These are phyloP conservation scores for Dryas octopetala DNA, from an alignment of 306 rosid genomes.

Conservation along the genomic window DNA sequence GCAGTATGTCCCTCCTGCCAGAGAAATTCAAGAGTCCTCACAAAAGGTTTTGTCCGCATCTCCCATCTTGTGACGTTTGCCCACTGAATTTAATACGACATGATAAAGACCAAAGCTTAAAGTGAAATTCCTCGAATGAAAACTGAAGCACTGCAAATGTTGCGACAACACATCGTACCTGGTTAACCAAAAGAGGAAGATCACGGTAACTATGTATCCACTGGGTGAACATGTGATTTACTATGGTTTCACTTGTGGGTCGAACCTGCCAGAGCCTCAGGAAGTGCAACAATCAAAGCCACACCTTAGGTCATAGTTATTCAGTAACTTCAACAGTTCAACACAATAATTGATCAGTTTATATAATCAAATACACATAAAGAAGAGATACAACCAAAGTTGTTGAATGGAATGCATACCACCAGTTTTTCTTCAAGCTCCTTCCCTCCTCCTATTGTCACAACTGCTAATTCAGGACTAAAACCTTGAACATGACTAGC, in stretches of 20 bases:
- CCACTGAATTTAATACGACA: slow-evolving; percentile 61
- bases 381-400: neutral
- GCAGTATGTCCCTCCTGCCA: slow-evolving; percentile 98
- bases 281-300: slow-evolving; percentile 77
- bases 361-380: slow-evolving; percentile 5
- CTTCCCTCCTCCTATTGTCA: slow-evolving; percentile 92
- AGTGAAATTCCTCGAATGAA: slow-evolving; percentile 1
- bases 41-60: slow-evolving; percentile 90
- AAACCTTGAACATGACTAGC: slow-evolving; percentile 97
- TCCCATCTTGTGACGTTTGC: slow-evolving; percentile 99
- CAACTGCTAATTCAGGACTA: slow-evolving; percentile 88
- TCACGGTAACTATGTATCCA: slow-evolving; percentile 98
- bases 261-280: slow-evolving; percentile 98
- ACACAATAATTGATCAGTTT: neutral
- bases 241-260: slow-evolving; percentile 93
- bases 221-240: slow-evolving; percentile 96
- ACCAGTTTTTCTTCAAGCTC: slow-evolving; percentile 94
- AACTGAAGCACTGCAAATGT: neutral
- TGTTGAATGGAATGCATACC: slow-evolving; percentile 36
- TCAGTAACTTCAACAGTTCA: slow-evolving; percentile 8
- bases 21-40: slow-evolving; percentile 90
- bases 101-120: slow-evolving; percentile 5
- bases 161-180: slow-evolving; percentile 48
- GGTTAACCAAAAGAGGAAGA: slow-evolving; percentile 90
- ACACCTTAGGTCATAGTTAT: slow-evolving; percentile 57